Evolutionary conservation across 1,284 basidiomycete genomes (phyloP).

Genomic region (Nidula niveotomentosa): DNA sequence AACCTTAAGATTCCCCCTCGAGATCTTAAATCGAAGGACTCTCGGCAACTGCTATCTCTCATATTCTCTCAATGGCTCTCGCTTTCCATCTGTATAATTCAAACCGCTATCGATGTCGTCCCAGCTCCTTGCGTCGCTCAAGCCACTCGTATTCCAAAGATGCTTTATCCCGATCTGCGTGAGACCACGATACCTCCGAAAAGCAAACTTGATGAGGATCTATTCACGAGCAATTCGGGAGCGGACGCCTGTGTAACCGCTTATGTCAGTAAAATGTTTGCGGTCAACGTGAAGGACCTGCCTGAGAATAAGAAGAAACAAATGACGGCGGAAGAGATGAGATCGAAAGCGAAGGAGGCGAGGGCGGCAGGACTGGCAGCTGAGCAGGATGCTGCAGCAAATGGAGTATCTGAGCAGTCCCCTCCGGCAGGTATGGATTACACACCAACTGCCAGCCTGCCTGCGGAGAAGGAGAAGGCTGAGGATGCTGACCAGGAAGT

Average conservation of each 20-base stretch:
- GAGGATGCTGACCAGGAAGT: slow-evolving; percentile 50
- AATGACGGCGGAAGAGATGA: slow-evolving; percentile 88
- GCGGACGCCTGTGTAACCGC: slow-evolving; percentile 69
- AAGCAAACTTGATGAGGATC: slow-evolving; percentile 80
- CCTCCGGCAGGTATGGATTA: slow-evolving; percentile 13
- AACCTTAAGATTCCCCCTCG: slow-evolving; percentile 85
- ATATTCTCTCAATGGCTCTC: slow-evolving; percentile 98
- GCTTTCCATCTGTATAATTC: slow-evolving; percentile 91
- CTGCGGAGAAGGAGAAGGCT: slow-evolving; percentile 14
- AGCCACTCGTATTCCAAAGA: slow-evolving; percentile 83
- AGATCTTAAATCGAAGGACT: slow-evolving; percentile 92
- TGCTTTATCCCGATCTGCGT: slow-evolving; percentile 85
- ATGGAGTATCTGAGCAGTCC: slow-evolving; percentile 15
- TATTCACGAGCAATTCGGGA: slow-evolving; percentile 75
- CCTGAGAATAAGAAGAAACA: slow-evolving; percentile 83
- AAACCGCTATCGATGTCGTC: slow-evolving; percentile 89
- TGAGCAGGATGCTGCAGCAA: slow-evolving; percentile 17
- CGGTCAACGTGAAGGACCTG: slow-evolving; percentile 76
- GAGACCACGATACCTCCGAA: slow-evolving; percentile 59
- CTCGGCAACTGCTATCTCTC: slow-evolving; percentile 78
- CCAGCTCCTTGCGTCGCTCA: slow-evolving; percentile 89
- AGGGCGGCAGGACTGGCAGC: slow-evolving; percentile 49
- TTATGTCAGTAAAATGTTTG: slow-evolving; percentile 99
- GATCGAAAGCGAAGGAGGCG: slow-evolving; percentile 65
- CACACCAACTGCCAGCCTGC: slow-evolving; percentile 12